These are phyloP conservation scores for Hypomontagnella monticulosa DNA, from an alignment of 495 filamentous ascomycete species.

Conservation along the genomic window DNA sequence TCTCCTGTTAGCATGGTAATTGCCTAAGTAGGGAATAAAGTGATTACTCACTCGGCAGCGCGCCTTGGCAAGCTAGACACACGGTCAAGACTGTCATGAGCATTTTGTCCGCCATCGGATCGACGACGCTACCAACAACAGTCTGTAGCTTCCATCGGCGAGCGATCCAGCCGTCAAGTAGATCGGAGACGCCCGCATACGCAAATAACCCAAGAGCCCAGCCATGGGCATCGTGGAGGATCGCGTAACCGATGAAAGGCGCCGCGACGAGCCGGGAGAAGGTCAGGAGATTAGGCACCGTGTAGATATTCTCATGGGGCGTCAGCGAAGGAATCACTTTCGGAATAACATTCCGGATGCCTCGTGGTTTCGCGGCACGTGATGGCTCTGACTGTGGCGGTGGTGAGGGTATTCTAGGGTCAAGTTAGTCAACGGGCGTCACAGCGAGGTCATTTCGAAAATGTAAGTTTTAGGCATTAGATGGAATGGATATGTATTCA, in stretches of 20 bases:
- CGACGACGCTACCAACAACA: constrained; percentile 94
- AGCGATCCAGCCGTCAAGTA: constrained; percentile 92
- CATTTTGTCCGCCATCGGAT: constrained; percentile 95
- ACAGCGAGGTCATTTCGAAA: background rate
- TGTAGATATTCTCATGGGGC: constrained; percentile 92
- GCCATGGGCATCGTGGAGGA: constrained; percentile 81
- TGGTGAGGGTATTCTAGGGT: constrained; percentile 12
- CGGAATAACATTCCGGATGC: constrained; percentile 42
- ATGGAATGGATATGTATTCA: background rate
- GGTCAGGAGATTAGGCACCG: constrained; percentile 90
- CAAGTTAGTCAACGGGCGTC: constrained; percentile 6
- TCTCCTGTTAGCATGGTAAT: constrained; percentile 1
- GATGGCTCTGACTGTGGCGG: background rate
- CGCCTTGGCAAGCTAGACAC: constrained; percentile 80
- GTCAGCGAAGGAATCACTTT: constrained; percentile 63
- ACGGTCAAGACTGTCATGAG: constrained; percentile 93
- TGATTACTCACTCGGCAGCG: constrained; percentile 71
- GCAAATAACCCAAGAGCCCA: constrained; percentile 85
- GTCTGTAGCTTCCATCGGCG: constrained; percentile 87
- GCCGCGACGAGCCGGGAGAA: constrained; percentile 85
- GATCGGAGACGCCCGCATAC: constrained; percentile 90
- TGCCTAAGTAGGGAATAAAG: background rate
- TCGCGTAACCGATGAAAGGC: constrained; percentile 87
- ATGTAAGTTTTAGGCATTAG: background rate
- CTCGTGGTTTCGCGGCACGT: constrained; percentile 12